Evolutionary conservation across 108 stramenopile genomes (phyloP), one percentile per base, ranked within the genome.

Genomic region (Ochromonas danica): DNA sequence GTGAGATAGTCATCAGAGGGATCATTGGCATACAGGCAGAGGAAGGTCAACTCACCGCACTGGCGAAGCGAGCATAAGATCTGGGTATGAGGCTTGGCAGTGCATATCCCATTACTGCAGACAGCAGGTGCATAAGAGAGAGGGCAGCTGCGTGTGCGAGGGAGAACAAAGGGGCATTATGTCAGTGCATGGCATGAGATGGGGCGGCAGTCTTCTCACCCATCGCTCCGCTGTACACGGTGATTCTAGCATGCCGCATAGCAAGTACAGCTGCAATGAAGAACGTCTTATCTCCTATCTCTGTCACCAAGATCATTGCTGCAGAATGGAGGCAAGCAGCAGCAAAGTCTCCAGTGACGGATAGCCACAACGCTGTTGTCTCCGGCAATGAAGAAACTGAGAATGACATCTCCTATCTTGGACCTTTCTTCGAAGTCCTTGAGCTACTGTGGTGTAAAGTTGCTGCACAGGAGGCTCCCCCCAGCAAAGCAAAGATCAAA

Each of bases 221-320:
- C 72, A 98, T 89, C 3, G 95, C 94, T 25, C 97, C 99, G 10
- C 80, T 79, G 83, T 97, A 98, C 30, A 98, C 94, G 0, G 94
- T 91, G 41, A 91, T 78, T 39, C 97, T 88, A 79, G 87, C 79
- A 87, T 95, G 87, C 63, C 92, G 87, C 94, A 98, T 96, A 61
- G 91, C 91, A 63, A 99, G 80, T n/a, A 99, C 91, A 22, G 96
- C 99, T 2, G 99, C 99, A 81, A 99, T 97, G 88, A 98, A 98
- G 81, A 99, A 99, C 61, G 99, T 99, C 80, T 99, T 98, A 88
- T 99, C 99, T 40, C 99, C 99, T 79, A 99, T 95, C 81, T 99
- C 99, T 63, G 96, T 95, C 38, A 99, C 88, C 82, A 99, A 97
- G 3, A 98, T 96, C 70, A 99, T 88, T 25, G 43, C 72, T 14